phyloP scores from a whole-genome alignment of 2,329 filamentous ascomycete genomes.

The Triangularia setosa region DNA sequence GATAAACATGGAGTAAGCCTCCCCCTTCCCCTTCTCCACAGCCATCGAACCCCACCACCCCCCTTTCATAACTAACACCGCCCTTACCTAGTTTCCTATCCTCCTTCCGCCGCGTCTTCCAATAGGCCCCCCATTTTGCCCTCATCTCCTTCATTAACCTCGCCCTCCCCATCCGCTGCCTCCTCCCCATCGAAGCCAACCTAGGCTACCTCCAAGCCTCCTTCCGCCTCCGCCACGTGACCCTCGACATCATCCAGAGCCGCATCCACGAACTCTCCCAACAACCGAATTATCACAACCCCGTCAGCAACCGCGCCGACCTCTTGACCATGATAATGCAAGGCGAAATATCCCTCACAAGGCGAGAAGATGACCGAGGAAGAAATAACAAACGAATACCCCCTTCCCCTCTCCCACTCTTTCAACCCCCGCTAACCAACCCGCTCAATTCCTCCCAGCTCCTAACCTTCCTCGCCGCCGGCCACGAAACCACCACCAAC shows the following conservation, averaged over 20 bases:
- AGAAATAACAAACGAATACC: no score
- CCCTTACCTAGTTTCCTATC: slow-evolving; percentile 27
- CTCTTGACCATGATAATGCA: slow-evolving; percentile 11
- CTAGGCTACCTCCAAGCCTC: slow-evolving; percentile 33
- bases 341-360: not conserved
- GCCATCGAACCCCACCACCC: no score
- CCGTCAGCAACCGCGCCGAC: not conserved
- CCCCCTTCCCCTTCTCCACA: no score
- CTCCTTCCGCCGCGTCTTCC: slow-evolving; percentile 32
- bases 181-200: slow-evolving; percentile 37
- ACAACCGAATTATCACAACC: not conserved
- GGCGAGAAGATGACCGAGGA: no score
- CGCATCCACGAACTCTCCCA: not conserved
- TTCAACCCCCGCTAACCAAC: slow-evolving; percentile 7
- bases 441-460: slow-evolving; percentile 26
- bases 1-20: no score
- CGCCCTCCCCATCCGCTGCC: slow-evolving; percentile 30
- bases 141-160: slow-evolving; percentile 33
- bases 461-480: slow-evolving; percentile 26
- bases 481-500: slow-evolving; percentile 35
- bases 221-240: slow-evolving; percentile 27
- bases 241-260: not conserved
- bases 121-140: slow-evolving; percentile 27
- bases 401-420: no score
- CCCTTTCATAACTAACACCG: not conserved